A percentile compares a stretch with the other conserved stretches of the same genome.
These are phyloP conservation scores for Aegilops tauschii DNA, from an alignment of 176 grass and related monocot genomes.

Conservation along the genomic window DNA sequence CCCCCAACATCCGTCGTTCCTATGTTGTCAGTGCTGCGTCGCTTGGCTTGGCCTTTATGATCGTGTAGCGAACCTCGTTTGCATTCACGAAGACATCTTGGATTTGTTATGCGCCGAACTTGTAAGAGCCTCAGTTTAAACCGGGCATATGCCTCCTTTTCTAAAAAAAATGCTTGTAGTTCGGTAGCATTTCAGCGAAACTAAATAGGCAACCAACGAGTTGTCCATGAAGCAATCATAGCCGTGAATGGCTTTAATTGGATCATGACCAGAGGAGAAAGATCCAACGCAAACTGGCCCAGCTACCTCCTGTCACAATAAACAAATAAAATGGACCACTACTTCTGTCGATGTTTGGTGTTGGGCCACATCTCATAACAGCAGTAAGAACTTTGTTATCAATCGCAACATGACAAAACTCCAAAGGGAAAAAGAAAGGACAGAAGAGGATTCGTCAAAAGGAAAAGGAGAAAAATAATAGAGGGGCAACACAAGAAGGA, in stretches of 20 bases:
- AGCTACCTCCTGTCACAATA: too few relatives aligned
- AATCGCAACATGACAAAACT: not conserved
- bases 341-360: not conserved
- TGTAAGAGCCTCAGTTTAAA: too few relatives aligned
- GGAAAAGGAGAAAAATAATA: not conserved
- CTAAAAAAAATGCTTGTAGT: too few relatives aligned
- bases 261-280: not conserved
- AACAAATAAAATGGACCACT: not conserved
- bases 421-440: not conserved
- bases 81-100: too few relatives aligned
- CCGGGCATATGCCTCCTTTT: too few relatives aligned
- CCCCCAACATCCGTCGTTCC: too few relatives aligned
- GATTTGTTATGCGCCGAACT: too few relatives aligned
- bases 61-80: too few relatives aligned
- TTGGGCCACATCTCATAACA: not conserved
- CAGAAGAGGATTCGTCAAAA: not conserved
- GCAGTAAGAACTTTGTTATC: not conserved
- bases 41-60: too few relatives aligned
- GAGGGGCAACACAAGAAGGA: not conserved
- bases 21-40: too few relatives aligned
- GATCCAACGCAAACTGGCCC: not conserved
- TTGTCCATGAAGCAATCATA: not conserved
- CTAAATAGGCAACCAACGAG: constrained; percentile 8
- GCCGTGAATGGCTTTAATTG: not conserved
- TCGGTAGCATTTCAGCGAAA: too few relatives aligned